Evolutionary conservation across 2,329 filamentous ascomycete species (phyloP), one percentile per base, ranked within the genome.

Genomic region (Rutstroemia sp.): DNA sequence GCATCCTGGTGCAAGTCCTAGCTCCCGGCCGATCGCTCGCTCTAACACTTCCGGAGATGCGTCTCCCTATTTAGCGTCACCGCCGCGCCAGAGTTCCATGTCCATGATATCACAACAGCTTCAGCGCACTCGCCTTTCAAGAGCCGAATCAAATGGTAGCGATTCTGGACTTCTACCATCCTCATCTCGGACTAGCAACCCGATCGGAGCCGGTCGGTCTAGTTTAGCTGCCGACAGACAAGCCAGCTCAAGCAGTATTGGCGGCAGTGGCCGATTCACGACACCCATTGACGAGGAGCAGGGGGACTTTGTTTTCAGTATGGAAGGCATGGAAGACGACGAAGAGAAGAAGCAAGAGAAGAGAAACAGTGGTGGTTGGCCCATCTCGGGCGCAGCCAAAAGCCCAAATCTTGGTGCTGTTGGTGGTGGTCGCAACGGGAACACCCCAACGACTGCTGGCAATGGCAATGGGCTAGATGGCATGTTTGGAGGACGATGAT

Each of bases 271-370:
- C 19, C 74, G 82, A 16, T 84, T 83, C 66, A 82, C 82, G 1
- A 84, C 81, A 0, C 82, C 82, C 3, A 85, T 86, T 59, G 82
- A 84, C 58, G 82, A 85, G 65, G 82, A 86, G 63, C 81, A 85
- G 55, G 75, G 79, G 4, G 78, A 81, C 25, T 84, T 85, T 61
- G 79, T 86, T 14, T 86, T 86, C 67, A 80, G 74, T 65, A 85
- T 86, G 82, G 82, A 86, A 62, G 81, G 75, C 63, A 85, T 85
- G 82, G 82, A 86, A 61, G 80, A 83, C 34, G 72, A 76, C 21
- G 70, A 76, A 51, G 70, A 76, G 51, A 81, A 80, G 69, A 75
- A 78, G 55, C 72, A 63, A 14, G 65, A 67, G 57, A 67, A 68
- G 62, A 56, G 64, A 54, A 68, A 65, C 38, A 67, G 66, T 58